Evolutionary conservation across 1,139 yeast genomes (phyloP), one percentile per base, ranked within the genome.

Genomic region (Blastobotrys capitulatus): DNA sequence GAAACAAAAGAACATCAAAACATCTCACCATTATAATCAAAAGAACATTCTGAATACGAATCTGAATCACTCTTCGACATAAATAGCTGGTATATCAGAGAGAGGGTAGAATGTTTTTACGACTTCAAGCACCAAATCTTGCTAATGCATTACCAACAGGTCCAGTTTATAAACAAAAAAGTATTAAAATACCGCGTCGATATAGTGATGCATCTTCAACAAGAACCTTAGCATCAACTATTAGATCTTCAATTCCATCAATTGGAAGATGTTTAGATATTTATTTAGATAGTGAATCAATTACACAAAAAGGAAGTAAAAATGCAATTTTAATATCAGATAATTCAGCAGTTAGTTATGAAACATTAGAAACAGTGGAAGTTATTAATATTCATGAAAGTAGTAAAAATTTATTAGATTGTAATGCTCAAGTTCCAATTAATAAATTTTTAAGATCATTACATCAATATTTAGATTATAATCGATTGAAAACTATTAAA

Each of bases 91-190:
- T 22, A 22, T 22, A 22, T 22, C 4, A 22, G 7, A 22, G 25
- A 22, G 25, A 22, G 25, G 4, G 6, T 19, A 32, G 25, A 38
- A 44, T 44, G 48, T 44, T 44, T 38, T 22, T 44, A 6, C 37
- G 48, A 6, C 25, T 44, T 6, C 48, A 44, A 35, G 48, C 48
- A 10, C 48, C 48, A n/a, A 44, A 44, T 12, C 38, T 44, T 22
- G 48, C 48, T 4, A 16, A 7, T 13, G 43, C 39, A 7, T n/a
- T 32, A 32, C 48, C 48, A n/a, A 13, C 19, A 26, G 16, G 22
- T 22, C 27, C 34, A 13, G 25, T 22, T 7, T 7, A 22, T 22
- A 25, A 29, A 25, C 20, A 15, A 6, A 12, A 15, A 18, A 22
- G 26, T 18, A 15, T 13, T 18, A 9, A 39, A 22, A 15, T 18